phyloP scores from a whole-genome alignment of 1,284 basidiomycete species.

The Rhizoctonia solani region DNA sequence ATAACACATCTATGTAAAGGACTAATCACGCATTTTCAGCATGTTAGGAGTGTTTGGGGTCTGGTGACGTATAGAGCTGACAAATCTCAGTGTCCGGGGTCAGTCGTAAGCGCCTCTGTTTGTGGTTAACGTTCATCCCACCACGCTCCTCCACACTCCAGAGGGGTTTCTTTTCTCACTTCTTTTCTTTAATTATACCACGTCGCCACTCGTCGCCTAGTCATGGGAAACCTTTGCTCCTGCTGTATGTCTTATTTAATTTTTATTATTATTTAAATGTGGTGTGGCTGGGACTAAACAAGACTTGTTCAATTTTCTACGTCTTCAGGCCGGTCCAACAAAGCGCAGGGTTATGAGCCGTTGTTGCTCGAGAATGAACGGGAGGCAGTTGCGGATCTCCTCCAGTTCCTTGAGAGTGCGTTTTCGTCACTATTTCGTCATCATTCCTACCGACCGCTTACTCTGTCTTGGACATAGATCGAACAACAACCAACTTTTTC shows the following conservation, averaged over 20 bases:
- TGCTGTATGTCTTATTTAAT: constrained; percentile 27
- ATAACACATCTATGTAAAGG: no score
- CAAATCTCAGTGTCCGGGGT: constrained; percentile 4
- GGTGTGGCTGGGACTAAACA: constrained; percentile 12
- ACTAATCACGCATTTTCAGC: no score
- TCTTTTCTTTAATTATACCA: background rate
- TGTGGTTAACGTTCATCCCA: constrained; percentile 23
- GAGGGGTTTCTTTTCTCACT: background rate
- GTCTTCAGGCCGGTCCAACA: constrained; percentile 30
- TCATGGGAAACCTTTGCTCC: constrained; percentile 33
- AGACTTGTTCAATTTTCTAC: constrained; percentile 24
- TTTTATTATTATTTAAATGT: background rate
- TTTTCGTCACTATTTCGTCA: constrained; percentile 37
- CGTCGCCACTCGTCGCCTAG: background rate
- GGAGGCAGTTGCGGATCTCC: constrained; percentile 95
- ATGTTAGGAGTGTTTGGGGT: no score
- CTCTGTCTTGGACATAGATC: constrained; percentile 68
- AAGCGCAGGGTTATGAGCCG: constrained; percentile 87
- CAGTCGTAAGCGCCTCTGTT: constrained; percentile 22
- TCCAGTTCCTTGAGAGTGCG: constrained; percentile 97
- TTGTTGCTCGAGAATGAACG: constrained; percentile 96
- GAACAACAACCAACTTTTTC: constrained; percentile 96
- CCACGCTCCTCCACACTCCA: background rate
- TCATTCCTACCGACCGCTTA: no score
- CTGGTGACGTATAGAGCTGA: background rate